Conservation (phyloP, 179 eudicot species). For the Corrigiola litoralis region DNA sequence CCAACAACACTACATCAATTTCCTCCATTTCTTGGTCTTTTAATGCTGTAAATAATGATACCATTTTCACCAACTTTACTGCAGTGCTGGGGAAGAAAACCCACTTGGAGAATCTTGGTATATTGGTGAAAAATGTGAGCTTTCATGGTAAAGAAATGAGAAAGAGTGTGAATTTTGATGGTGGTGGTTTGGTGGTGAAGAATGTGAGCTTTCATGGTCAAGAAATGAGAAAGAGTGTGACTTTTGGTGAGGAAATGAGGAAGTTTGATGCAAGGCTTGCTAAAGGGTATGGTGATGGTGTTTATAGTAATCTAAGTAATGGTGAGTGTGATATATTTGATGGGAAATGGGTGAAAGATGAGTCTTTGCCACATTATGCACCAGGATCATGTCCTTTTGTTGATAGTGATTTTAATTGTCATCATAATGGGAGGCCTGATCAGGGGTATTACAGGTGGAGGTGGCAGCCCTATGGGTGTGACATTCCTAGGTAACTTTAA, state of each 20-base stretch:
- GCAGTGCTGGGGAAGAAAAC: slow-evolving; percentile 2
- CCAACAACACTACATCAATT: slow-evolving; percentile 20
- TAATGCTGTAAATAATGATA: slow-evolving; percentile 6
- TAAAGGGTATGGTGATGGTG: neutral
- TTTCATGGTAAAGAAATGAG: slow-evolving; percentile 21
- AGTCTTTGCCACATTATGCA: slow-evolving; percentile 57
- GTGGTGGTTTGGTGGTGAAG: neutral
- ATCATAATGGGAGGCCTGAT: slow-evolving; percentile 61
- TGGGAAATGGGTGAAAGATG: slow-evolving; percentile 80
- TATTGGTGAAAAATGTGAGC: slow-evolving; percentile 36
- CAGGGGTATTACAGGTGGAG: slow-evolving; percentile 49
- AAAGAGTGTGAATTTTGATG: neutral
- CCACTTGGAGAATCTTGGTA: slow-evolving; percentile 25
- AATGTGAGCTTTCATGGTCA: too few relatives aligned
- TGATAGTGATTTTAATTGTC: slow-evolving; percentile 78
- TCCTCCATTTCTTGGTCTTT: slow-evolving; percentile 35
- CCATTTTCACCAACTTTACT: slow-evolving; percentile 9
- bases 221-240: too few relatives aligned
- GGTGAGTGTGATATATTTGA: slow-evolving; percentile 68
- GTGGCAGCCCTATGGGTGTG: slow-evolving; percentile 70
- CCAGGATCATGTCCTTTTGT: slow-evolving; percentile 70
- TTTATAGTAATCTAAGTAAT: slow-evolving; percentile 3
- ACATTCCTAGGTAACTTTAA: slow-evolving; percentile 50
- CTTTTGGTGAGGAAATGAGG: too few relatives aligned
- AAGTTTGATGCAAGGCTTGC: slow-evolving; percentile 1